Base-by-base conservation (phyloP, 306 rosid species). In the Abrus pulchellus region DNA sequence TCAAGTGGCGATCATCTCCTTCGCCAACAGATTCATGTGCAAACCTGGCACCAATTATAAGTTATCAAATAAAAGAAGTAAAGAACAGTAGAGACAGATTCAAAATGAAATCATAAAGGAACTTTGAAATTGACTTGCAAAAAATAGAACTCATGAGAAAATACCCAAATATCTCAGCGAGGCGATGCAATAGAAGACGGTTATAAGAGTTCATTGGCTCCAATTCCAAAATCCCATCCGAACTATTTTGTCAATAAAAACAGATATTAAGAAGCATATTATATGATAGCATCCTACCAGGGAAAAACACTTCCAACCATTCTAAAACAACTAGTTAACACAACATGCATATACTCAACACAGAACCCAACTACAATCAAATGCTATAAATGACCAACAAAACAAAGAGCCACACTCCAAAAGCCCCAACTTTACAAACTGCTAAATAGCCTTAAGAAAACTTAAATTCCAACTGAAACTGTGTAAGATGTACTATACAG, bases 101-200 rank as follows among this genome's bases (percentile, higher is more conserved):
- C 40, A 72, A 76, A 60, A 61, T 67, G 52, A 63, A 67, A 66
- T 56, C 66, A 74, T 13, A 83, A 45, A 13, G 44, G 79, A 83
- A 1, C 5, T 53, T 68, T 7, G 49, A 66, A 30, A 69, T 36
- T 61, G 36, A 68, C 34, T 56, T 50, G 72, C 59, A 74, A 68
- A 75, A 41, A 81, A 44, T 29, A 64, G 63, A 77, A 75, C 52
- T 75, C 38, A 52, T 34, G 34, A 71, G 80, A 61, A 77, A 70
- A 70, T 85, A 95, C 99, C 98, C 98, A 88, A 95, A 95, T 85
- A 95, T 95, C 86, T 95, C 99, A 44, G 99, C 98, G 86, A 95
- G 98, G 61, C 97, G 98, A 69, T 95, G 99, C 89, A 95, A 88
- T 70, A 95, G 98, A 87, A 93, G 98, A 80, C 99, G 99, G 48